Percentiles rank a stretch among this genome's conserved stretches.
Conservation (phyloP, 1,139 yeast genomes). For the Geotrichum aggregatum region DNA sequence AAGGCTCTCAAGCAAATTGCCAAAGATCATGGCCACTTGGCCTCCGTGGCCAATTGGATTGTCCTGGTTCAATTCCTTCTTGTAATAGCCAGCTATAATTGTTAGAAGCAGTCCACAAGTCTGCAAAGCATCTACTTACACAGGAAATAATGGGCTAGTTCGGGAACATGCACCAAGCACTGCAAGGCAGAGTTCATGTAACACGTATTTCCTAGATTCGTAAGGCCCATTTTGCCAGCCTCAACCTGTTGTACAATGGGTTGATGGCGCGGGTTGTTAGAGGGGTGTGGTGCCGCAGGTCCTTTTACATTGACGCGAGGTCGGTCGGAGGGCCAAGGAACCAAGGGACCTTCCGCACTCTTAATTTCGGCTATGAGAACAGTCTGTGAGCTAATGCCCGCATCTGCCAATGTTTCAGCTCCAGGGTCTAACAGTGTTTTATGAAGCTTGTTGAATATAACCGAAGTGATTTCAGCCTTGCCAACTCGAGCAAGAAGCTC, state of each 20-base stretch:
- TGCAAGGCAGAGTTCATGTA: constrained; percentile 96
- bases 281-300: constrained; percentile 4
- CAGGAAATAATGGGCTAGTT: constrained; percentile 66
- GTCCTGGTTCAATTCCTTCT: constrained; percentile 60
- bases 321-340: constrained; percentile 17
- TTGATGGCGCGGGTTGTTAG: not conserved
- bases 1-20: constrained; percentile 11
- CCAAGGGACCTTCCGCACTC: constrained; percentile 2
- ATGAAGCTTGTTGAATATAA: constrained; percentile 3
- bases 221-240: constrained; percentile 59
- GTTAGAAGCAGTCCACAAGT: constrained; percentile 8
- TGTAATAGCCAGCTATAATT: constrained; percentile 50
- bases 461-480: constrained; percentile 10
- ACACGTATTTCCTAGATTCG: constrained; percentile 88
- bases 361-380: constrained; percentile 13
- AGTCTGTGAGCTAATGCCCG: constrained; percentile 6
- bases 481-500: constrained; percentile 5
- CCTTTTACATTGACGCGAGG: not conserved
- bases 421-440: constrained; percentile 1
- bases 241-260: not conserved
- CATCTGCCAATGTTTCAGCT: not conserved
- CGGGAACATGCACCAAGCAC: constrained; percentile 84
- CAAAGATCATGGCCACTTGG: constrained; percentile 40
- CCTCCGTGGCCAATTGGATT: constrained; percentile 85
- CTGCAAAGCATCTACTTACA: constrained; percentile 22